Evolutionary conservation across 2,329 filamentous ascomycete genomes (phyloP).

Genomic region (Penicillium sp.): DNA sequence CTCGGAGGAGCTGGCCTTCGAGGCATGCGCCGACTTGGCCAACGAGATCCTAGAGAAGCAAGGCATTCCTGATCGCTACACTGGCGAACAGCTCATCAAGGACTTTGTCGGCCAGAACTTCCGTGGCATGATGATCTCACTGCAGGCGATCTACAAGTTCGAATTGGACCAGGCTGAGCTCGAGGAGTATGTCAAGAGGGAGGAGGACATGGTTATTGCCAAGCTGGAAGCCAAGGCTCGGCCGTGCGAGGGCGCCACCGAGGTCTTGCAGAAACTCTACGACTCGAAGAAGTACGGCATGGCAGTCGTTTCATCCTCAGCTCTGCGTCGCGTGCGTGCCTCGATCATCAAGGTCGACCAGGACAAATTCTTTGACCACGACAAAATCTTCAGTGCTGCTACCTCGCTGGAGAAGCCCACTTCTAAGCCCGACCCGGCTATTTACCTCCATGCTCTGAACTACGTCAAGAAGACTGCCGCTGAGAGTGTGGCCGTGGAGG

Average conservation of each 20-base stretch:
- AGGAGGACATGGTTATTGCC: slow-evolving; percentile 77
- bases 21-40: slow-evolving; percentile 82
- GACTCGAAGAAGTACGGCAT: slow-evolving; percentile 62
- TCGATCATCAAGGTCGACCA: slow-evolving; percentile 74
- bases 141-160: slow-evolving; percentile 73
- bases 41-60: slow-evolving; percentile 74
- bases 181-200: slow-evolving; percentile 66
- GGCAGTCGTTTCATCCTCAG: slow-evolving; percentile 75
- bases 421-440: slow-evolving; percentile 83
- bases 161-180: slow-evolving; percentile 62
- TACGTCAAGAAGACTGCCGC: slow-evolving; percentile 64
- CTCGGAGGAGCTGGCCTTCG: slow-evolving; percentile 84
- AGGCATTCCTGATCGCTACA: slow-evolving; percentile 64
- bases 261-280: slow-evolving; percentile 61
- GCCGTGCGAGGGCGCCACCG: slow-evolving; percentile 64
- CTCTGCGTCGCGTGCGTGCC: slow-evolving; percentile 69
- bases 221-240: slow-evolving; percentile 65
- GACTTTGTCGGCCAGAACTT: slow-evolving; percentile 95
- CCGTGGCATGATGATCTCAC: slow-evolving; percentile 76
- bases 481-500: slow-evolving; percentile 78
- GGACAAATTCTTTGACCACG: slow-evolving; percentile 70
- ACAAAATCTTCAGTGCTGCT: slow-evolving; percentile 75
- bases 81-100: slow-evolving; percentile 68
- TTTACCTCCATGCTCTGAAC: slow-evolving; percentile 75
- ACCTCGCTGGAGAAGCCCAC: slow-evolving; percentile 73